phyloP scores from a whole-genome alignment of 768 basidiomycete genomes.

The Podaxis sp. region DNA sequence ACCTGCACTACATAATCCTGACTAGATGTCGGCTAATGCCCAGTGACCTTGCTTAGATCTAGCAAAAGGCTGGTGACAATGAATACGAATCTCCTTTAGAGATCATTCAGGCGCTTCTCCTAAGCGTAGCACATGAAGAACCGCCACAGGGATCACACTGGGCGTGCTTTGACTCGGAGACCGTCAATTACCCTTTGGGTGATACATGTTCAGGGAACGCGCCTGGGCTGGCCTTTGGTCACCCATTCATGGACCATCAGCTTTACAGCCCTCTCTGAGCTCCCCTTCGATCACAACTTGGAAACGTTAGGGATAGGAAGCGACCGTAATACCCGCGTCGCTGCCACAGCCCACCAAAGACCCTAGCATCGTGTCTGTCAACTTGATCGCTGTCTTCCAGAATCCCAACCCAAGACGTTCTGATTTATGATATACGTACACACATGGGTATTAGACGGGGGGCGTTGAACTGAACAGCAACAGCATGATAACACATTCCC shows the following conservation, averaged over 20 bases:
- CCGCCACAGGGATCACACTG: constrained; percentile 7
- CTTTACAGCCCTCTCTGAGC: background rate
- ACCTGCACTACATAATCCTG: background rate
- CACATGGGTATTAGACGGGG: background rate
- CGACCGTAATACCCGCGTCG: background rate
- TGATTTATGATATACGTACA: background rate
- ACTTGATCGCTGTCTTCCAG: background rate
- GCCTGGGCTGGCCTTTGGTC: background rate
- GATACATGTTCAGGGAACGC: background rate
- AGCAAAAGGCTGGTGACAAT: background rate
- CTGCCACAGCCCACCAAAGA: background rate
- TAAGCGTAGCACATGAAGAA: background rate
- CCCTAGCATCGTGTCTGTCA: background rate
- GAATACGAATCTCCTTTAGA: background rate
- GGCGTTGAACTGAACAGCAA: too few relatives aligned
- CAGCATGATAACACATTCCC: background rate
- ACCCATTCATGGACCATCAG: background rate
- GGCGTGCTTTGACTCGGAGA: background rate
- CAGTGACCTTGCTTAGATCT: background rate
- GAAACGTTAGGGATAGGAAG: too few relatives aligned
- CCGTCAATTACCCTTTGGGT: background rate
- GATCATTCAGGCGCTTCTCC: background rate
- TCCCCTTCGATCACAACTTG: too few relatives aligned
- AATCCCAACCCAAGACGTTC: background rate
- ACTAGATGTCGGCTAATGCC: background rate